Evolutionary conservation across 805 yeast species (phyloP).

Genomic region (Cephaloascus albidus): DNA sequence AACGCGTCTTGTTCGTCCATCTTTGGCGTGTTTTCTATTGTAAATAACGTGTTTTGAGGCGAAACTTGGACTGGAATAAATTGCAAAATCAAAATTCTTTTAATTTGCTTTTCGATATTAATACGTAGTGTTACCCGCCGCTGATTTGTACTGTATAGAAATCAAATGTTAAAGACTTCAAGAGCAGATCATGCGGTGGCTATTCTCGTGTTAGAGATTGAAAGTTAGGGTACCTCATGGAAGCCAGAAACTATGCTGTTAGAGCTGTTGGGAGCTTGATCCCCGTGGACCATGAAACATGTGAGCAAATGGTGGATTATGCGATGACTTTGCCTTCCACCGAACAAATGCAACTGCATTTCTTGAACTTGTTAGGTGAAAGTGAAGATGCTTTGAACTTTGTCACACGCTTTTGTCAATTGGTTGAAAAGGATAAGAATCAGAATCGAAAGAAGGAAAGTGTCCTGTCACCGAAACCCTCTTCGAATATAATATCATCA

Average conservation of each 20-base stretch:
- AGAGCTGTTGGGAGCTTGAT: constrained; percentile 25
- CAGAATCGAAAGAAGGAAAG: not conserved
- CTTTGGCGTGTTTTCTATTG: no score
- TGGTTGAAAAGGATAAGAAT: constrained; percentile 20
- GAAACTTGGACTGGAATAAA: no score
- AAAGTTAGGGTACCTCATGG: no score
- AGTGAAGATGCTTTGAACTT: constrained; percentile 42
- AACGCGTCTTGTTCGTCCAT: not conserved
- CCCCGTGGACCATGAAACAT: constrained; percentile 51
- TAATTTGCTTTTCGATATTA: no score
- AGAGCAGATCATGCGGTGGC: no score
- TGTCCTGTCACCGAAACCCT: not conserved
- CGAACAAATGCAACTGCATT: constrained; percentile 40
- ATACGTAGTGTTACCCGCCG: no score
- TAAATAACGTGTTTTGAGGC: no score
- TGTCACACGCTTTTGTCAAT: constrained; percentile 30
- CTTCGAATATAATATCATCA: not conserved
- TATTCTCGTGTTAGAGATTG: no score
- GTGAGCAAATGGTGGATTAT: constrained; percentile 45
- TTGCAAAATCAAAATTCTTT: no score
- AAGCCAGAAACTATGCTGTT: constrained; percentile 10
- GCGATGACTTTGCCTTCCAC: constrained; percentile 36
- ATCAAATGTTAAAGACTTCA: no score
- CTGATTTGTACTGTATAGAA: no score
- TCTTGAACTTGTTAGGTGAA: constrained; percentile 48